Evolutionary conservation across 202 grass and related monocot species (phyloP).

Genomic region (Schoenoplectus tabernaemontani): DNA sequence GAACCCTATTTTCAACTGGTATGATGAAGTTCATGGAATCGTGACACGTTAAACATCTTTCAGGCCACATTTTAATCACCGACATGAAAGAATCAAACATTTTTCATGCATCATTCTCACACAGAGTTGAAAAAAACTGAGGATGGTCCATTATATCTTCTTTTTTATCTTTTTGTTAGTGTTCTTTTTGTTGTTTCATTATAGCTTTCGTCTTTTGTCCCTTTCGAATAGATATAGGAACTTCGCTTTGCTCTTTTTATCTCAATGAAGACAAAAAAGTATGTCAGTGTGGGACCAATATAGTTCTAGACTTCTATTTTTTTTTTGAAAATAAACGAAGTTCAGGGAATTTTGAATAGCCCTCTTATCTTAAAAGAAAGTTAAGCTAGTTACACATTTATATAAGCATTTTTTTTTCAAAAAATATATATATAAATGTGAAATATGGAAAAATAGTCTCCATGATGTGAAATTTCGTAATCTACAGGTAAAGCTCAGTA

Average conservation of each 20-base stretch:
- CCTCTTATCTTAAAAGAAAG: too few relatives aligned
- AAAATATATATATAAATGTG: too few relatives aligned
- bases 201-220: neutral
- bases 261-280: slow-evolving; percentile 4
- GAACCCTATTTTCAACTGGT: slow-evolving; percentile 2
- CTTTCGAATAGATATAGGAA: slow-evolving; percentile 16
- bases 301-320: too few relatives aligned
- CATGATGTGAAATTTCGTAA: too few relatives aligned
- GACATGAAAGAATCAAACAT: slow-evolving; percentile 19
- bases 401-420: too few relatives aligned
- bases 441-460: too few relatives aligned
- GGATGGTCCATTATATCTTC: slow-evolving; percentile 1
- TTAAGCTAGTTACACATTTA: too few relatives aligned
- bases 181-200: slow-evolving; percentile 6
- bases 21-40: slow-evolving; percentile 4
- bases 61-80: neutral
- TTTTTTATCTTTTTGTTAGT: neutral
- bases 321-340: too few relatives aligned
- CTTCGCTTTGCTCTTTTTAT: slow-evolving; percentile 13
- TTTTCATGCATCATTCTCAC: neutral
- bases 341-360: too few relatives aligned
- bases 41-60: slow-evolving; percentile 12
- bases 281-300: neutral
- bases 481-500: too few relatives aligned
- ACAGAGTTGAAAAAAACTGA: slow-evolving; percentile 10